Conservation (phyloP, 768 basidiomycete species). For the Auriscalpium microsporum region DNA sequence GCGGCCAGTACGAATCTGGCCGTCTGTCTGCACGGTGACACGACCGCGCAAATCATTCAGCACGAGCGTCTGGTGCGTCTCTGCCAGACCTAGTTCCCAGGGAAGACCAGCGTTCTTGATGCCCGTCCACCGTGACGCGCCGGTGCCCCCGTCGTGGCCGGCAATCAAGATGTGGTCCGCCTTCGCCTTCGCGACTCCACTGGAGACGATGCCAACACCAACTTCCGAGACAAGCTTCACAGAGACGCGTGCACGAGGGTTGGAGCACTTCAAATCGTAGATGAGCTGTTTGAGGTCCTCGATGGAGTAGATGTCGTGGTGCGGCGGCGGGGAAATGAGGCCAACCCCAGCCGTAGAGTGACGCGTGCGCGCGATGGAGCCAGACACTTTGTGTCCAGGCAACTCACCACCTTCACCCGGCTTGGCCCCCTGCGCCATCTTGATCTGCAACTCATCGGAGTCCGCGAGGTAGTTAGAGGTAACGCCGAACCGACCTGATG, state of each 20-base stretch:
- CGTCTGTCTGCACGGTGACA: conserved; percentile 95
- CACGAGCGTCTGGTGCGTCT: conserved; percentile 96
- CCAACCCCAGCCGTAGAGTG: conserved; percentile 98
- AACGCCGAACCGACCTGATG: conserved; percentile 95
- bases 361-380: conserved; percentile 91
- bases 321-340: conserved; percentile 93
- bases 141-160: conserved; percentile 97
- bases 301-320: conserved; percentile 98
- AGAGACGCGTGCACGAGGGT: conserved; percentile 90
- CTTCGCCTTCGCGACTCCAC: conserved; percentile 97
- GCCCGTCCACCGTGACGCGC: conserved; percentile 96
- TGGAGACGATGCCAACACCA: conserved; percentile 95
- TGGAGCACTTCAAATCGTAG: conserved; percentile 96
- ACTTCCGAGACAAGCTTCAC: conserved; percentile 99
- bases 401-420: conserved; percentile 99
- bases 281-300: conserved; percentile 99
- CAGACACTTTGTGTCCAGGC: conserved; percentile 95
- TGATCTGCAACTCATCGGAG: conserved; percentile 95
- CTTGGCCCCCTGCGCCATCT: conserved; percentile 99
- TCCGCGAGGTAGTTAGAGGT: conserved; percentile 97
- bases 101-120: conserved; percentile 99
- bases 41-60: conserved; percentile 94
- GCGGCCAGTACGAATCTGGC: conserved; percentile 92
- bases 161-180: conserved; percentile 98
- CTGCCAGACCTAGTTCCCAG: conserved; percentile 97